Conservation (phyloP, 352 stramenopile species). For the Pythium myriotylum region DNA sequence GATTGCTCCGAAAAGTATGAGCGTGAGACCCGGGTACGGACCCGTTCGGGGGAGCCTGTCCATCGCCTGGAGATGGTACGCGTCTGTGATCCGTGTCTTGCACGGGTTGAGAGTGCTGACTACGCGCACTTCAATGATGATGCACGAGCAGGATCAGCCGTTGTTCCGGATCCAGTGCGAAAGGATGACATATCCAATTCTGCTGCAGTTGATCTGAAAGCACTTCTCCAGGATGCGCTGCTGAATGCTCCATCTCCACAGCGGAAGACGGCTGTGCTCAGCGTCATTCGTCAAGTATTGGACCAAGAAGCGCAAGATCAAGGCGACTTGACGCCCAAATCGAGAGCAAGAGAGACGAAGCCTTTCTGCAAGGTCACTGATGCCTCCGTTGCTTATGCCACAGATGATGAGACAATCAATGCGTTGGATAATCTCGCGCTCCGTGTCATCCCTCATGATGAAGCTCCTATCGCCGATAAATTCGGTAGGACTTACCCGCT, state of each 20-base stretch:
- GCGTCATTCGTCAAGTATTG: slow-evolving; percentile 17
- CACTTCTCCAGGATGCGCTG: slow-evolving; percentile 20
- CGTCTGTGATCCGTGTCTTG: slow-evolving; percentile 58
- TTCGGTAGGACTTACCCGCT: slow-evolving; percentile 8
- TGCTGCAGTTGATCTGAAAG: background rate
- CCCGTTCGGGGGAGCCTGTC: background rate
- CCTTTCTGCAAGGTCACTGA: background rate
- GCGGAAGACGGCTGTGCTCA: slow-evolving; percentile 11
- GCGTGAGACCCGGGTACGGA: slow-evolving; percentile 6
- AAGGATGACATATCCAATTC: background rate
- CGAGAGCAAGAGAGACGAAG: background rate
- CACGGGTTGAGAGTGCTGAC: slow-evolving; percentile 53
- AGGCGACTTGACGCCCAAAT: too few species aligned
- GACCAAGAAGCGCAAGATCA: slow-evolving; percentile 24
- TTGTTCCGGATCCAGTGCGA: slow-evolving; percentile 4
- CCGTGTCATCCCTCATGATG: background rate
- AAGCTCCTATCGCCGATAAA: background rate
- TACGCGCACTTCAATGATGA: slow-evolving; percentile 35
- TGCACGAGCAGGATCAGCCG: background rate
- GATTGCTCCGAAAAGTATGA: slow-evolving; percentile 42
- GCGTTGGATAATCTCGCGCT: slow-evolving; percentile 7
- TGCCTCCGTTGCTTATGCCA: background rate
- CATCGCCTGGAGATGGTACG: slow-evolving; percentile 34
- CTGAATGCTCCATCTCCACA: slow-evolving; percentile 1
- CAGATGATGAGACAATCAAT: background rate